These are phyloP conservation scores for Vitellaria paradoxa DNA, from an alignment of 179 eudicot genomes.

Conservation along the genomic window DNA sequence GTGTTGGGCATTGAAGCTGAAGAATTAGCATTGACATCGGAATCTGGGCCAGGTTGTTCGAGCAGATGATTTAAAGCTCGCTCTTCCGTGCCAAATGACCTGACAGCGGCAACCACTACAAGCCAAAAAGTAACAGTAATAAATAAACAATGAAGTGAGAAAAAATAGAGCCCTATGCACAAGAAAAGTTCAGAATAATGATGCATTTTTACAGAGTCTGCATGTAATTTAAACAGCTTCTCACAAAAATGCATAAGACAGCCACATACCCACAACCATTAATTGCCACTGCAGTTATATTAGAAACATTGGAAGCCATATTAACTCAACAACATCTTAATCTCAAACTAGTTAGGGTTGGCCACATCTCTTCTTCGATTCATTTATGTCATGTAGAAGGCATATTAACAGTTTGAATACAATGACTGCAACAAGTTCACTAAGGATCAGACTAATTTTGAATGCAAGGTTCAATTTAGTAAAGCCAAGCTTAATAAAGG, in stretches of 20 bases:
- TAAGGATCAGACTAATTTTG: too few relatives aligned
- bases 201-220: background rate
- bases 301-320: background rate
- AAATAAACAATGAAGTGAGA: background rate
- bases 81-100: conserved; percentile 37
- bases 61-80: conserved; percentile 50
- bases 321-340: background rate
- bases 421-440: background rate
- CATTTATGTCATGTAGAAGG: background rate
- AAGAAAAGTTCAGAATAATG: background rate
- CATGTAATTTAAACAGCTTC: background rate
- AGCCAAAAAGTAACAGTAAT: background rate
- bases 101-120: conserved; percentile 51
- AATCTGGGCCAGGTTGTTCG: conserved; percentile 21
- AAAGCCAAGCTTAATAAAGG: background rate
- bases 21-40: conserved; percentile 16
- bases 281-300: background rate
- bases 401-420: background rate
- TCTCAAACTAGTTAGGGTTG: too few relatives aligned
- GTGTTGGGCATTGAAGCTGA: conserved; percentile 7
- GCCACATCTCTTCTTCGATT: background rate
- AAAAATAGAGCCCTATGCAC: background rate
- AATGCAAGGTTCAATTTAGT: background rate
- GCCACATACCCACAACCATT: background rate
- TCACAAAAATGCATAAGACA: background rate